phyloP scores from a whole-genome alignment of 441 rosid genomes.

The Pelargonium myrrhifolium region DNA sequence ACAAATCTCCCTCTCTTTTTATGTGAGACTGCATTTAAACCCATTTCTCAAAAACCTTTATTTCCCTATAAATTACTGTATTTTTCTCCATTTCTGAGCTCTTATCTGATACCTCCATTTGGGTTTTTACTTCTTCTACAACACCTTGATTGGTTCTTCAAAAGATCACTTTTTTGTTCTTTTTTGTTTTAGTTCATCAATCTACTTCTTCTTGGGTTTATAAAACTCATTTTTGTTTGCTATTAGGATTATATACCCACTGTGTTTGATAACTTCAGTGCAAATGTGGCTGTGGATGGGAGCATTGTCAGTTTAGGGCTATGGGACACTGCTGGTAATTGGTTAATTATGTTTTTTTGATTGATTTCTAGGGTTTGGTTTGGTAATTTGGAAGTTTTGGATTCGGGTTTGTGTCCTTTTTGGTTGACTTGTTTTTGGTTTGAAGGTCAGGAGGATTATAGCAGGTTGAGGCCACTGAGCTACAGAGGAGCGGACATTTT shows the following conservation, averaged over 20 bases:
- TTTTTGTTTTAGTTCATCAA: too few species aligned
- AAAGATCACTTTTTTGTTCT: too few species aligned
- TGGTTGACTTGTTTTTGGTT: background rate
- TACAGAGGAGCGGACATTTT: constrained; percentile 93
- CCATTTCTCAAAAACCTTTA: too few species aligned
- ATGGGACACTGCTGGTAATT: constrained; percentile 55
- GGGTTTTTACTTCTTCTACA: too few species aligned
- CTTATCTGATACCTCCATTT: too few species aligned
- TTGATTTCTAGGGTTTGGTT: background rate
- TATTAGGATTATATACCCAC: constrained; percentile 67
- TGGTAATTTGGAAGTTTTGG: background rate
- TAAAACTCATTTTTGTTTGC: background rate
- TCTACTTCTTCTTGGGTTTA: too few species aligned
- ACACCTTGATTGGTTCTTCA: too few species aligned
- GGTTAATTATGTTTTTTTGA: background rate
- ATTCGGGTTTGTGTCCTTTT: background rate
- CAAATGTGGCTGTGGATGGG: constrained; percentile 67
- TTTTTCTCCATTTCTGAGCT: too few species aligned
- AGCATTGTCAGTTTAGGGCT: constrained; percentile 32
- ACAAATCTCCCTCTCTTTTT: background rate
- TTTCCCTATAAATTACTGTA: too few species aligned
- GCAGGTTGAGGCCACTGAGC: constrained; percentile 82
- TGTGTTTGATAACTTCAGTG: constrained; percentile 69
- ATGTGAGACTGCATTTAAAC: background rate
- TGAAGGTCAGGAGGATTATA: constrained; percentile 85